Evolutionary conservation across 2,329 filamentous ascomycete species (phyloP).

Genomic region (Paraphoma sp.): DNA sequence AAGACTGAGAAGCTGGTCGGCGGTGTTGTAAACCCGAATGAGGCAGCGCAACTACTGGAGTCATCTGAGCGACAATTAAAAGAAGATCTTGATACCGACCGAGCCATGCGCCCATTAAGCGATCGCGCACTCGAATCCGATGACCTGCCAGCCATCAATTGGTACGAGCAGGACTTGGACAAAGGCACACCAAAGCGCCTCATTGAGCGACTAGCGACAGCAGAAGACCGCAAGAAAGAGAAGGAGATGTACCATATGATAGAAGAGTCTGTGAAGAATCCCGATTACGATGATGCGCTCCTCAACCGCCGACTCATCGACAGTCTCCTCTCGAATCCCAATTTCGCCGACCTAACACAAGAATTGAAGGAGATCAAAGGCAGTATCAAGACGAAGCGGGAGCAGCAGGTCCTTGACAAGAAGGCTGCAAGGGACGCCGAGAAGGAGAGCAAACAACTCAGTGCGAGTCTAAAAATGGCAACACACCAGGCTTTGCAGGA

Average conservation of each 20-base stretch:
- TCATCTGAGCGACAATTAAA: background rate
- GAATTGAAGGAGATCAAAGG: constrained; percentile 36
- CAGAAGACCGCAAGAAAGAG: constrained; percentile 29
- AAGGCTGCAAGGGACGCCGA: constrained; percentile 21
- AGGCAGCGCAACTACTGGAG: background rate
- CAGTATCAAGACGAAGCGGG: constrained; percentile 24
- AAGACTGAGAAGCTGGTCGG: constrained; percentile 11
- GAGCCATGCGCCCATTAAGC: constrained; percentile 12
- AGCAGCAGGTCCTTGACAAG: constrained; percentile 16
- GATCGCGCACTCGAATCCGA: constrained; percentile 29
- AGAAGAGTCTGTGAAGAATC: constrained; percentile 28
- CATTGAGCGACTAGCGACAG: constrained; percentile 28
- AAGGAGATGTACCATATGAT: constrained; percentile 33
- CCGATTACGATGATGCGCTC: constrained; percentile 36
- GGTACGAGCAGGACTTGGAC: constrained; percentile 40
- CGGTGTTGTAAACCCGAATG: background rate
- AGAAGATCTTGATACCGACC: background rate
- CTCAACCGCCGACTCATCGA: constrained; percentile 36
- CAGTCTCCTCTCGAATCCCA: constrained; percentile 36
- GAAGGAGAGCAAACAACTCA: constrained; percentile 11
- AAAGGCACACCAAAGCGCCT: constrained; percentile 29
- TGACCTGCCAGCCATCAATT: constrained; percentile 29
- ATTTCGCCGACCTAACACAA: constrained; percentile 35
- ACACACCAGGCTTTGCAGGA: constrained; percentile 31
- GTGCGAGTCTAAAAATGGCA: constrained; percentile 20